phyloP scores from a whole-genome alignment of 2,329 filamentous ascomycete species.

The Botrytis squamosa region DNA sequence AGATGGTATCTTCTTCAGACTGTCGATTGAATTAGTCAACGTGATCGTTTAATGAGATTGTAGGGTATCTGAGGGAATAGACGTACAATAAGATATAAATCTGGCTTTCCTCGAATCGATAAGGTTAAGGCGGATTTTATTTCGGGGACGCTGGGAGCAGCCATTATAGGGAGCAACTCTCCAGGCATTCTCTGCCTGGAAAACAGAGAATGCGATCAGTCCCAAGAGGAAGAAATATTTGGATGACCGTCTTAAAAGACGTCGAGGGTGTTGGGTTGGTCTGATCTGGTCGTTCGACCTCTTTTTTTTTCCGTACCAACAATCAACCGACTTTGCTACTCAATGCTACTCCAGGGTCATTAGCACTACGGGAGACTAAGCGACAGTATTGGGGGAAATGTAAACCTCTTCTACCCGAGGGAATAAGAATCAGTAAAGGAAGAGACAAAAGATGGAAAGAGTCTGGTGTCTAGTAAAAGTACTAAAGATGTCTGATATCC shows the following conservation, averaged over 20 bases:
- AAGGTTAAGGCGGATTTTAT: constrained; percentile 25
- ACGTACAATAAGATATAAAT: constrained; percentile 42
- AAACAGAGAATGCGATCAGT: constrained; percentile 31
- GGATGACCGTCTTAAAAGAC: constrained; percentile 23
- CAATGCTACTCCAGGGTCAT: constrained; percentile 8
- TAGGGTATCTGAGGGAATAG: not conserved
- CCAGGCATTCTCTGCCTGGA: constrained; percentile 40
- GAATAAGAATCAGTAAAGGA: constrained; percentile 5
- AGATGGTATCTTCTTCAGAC: constrained; percentile 86
- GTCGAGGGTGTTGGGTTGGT: constrained; percentile 13
- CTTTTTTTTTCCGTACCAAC: constrained; percentile 7
- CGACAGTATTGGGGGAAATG: constrained; percentile 12
- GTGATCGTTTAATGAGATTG: not conserved
- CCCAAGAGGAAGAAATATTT: constrained; percentile 23
- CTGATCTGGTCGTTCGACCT: constrained; percentile 10
- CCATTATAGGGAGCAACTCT: constrained; percentile 41
- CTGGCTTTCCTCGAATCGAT: constrained; percentile 37
- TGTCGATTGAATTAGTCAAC: constrained; percentile 44
- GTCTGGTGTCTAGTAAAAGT: not conserved
- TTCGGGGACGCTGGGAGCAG: constrained; percentile 34
- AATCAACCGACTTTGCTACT: constrained; percentile 18
- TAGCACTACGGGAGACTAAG: constrained; percentile 19
- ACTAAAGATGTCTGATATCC: not conserved
- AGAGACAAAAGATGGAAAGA: not conserved
- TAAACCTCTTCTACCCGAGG: constrained; percentile 6